Conservation (phyloP, 2,329 filamentous ascomycete genomes). For the Neurospora crassa region DNA sequence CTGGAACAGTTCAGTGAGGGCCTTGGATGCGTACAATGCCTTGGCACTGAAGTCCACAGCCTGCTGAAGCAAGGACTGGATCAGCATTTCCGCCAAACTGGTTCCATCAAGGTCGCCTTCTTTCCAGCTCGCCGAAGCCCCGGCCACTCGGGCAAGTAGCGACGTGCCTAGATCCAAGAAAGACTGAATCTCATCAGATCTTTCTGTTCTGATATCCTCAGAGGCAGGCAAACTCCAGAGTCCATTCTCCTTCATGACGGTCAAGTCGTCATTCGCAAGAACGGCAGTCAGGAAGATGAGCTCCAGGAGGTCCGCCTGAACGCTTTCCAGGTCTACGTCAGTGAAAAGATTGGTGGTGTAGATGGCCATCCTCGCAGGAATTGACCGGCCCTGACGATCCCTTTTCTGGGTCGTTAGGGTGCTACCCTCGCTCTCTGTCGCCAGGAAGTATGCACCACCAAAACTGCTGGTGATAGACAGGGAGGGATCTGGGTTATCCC, state of each 20-base stretch:
- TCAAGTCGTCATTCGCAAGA: conserved; percentile 45
- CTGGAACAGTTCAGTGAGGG: conserved; percentile 40
- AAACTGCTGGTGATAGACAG: conserved; percentile 66
- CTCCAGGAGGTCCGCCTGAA: conserved; percentile 41
- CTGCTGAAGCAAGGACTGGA: conserved; percentile 35
- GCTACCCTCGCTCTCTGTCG: conserved; percentile 26
- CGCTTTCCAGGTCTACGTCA: conserved; percentile 28
- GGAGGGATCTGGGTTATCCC: conserved; percentile 45
- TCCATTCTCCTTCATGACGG: conserved; percentile 30
- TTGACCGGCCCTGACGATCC: conserved; percentile 61
- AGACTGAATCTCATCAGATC: conserved; percentile 30
- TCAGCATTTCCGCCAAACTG: conserved; percentile 29
- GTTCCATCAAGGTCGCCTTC: conserved; percentile 23
- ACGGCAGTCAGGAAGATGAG: conserved; percentile 41
- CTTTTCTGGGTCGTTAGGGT: conserved; percentile 26
- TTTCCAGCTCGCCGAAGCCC: conserved; percentile 29
- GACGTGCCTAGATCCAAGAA: conserved; percentile 32
- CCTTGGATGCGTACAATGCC: conserved; percentile 43
- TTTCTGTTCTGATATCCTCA: conserved; percentile 19
- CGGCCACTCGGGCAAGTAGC: conserved; percentile 26
- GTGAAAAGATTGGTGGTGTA: conserved; percentile 55
- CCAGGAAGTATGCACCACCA: conserved; percentile 59
- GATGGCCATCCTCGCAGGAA: conserved; percentile 64
- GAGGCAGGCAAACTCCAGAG: conserved; percentile 35
- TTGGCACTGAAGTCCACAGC: conserved; percentile 31